Evolutionary conservation across 495 filamentous ascomycete species (phyloP).

Genomic region (Oleoguttula mirabilis): DNA sequence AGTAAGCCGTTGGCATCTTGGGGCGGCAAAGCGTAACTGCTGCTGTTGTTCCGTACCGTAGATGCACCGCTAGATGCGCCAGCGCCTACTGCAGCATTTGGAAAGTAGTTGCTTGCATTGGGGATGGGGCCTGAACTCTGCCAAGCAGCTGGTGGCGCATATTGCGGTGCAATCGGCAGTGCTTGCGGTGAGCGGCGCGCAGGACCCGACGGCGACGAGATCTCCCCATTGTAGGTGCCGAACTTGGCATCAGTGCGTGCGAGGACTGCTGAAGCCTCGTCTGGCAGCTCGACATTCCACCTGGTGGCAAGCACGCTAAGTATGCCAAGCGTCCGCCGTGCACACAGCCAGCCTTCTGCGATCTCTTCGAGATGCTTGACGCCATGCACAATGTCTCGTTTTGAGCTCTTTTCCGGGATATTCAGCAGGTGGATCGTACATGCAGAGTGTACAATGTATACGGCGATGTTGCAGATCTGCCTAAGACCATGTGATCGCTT

Average conservation of each 20-base stretch:
- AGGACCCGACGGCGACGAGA: conserved; percentile 11
- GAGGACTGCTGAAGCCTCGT: conserved; percentile 65
- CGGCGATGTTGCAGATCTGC: conserved; percentile 89
- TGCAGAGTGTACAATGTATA: conserved; percentile 88
- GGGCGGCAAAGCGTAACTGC: conserved; percentile 1
- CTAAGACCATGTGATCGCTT: conserved; percentile 81
- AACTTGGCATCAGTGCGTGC: conserved; percentile 49
- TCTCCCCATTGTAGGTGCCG: conserved; percentile 21
- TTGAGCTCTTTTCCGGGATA: conserved; percentile 77
- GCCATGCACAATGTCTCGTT: conserved; percentile 76
- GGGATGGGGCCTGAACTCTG: conserved; percentile 1
- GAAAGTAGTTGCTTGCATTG: not conserved
- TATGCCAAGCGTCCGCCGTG: conserved; percentile 71
- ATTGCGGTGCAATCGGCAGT: not conserved
- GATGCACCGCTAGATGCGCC: not conserved
- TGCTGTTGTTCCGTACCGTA: conserved; percentile 1
- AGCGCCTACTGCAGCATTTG: not conserved
- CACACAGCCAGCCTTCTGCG: conserved; percentile 86
- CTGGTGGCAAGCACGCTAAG: conserved; percentile 73
- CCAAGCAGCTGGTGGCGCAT: not conserved
- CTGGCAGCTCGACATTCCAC: conserved; percentile 78
- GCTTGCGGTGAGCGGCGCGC: not conserved
- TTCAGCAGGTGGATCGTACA: conserved; percentile 93
- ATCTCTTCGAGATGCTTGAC: conserved; percentile 94
- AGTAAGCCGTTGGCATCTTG: conserved; percentile 5